Evolutionary conservation across 2,329 filamentous ascomycete genomes (phyloP), one percentile per base, ranked within the genome.

Genomic region (Bipolaris gigantea): DNA sequence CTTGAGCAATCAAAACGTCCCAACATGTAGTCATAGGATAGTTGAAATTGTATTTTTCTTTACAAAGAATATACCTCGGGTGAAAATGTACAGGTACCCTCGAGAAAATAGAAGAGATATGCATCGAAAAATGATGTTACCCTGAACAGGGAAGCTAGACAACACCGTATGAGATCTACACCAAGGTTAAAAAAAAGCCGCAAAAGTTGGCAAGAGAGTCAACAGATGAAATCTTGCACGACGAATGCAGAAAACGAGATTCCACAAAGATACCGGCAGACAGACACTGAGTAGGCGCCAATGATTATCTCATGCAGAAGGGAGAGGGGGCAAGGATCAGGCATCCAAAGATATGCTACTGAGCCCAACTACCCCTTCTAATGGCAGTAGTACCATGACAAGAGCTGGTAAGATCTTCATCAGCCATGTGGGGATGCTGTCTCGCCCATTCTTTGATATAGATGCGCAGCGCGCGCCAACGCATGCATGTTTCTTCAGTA

Each of bases 361-460:
- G 50, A 16, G 77, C 79, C 79, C 79, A 81, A 69, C 77, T 79
- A 21, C 79, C 79, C 60, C 77, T 76, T 56, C 79, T 70, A 1
- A 75, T 30, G 10, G 27, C 77, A n/a, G 69, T 74, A 21, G 76
- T 75, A 10, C 78, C 79, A 62, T 73, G 76, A 6, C 47, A 36
- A 11, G 70, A 72, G 34, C 69, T 58, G 19, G 64, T 54, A 11
- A 54, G 54, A 9, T 63, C 68, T 23, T 65, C 71, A 16, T 63
- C 67, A 15, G 63, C 62, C 73, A 94, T 85, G 57, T 85, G 82
- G 5, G 92, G 90, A 71, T 95, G 90, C 74, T 96, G 92, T 52
- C 88, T 82, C 21, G 89, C 92, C 93, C 93, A 97, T 73, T 96
- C 92, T 34, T 82, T 81, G 35, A 97, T 89, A 72, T 97, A 97